Evolutionary conservation across 106 monocot genomes (phyloP), one percentile per base, ranked within the genome.

Genomic region (Allium fistulosum): DNA sequence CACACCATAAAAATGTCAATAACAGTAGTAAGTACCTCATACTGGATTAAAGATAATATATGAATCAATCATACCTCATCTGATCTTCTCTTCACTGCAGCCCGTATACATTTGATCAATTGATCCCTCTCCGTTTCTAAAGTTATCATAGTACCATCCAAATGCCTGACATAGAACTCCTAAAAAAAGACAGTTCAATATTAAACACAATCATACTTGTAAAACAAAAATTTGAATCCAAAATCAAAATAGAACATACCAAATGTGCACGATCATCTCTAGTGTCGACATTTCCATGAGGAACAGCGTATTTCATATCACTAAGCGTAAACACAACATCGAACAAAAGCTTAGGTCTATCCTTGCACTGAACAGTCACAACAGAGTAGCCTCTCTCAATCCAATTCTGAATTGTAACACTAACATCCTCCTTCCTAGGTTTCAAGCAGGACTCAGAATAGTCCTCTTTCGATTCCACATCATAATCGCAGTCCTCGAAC

Each of bases 161-260:
- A 66, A 61, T 92, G 97, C 58, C 92, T 71, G 5, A 97, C 82
- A 72, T 88, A 97, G 64, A 97, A 97, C 65, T 97, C 92, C 97
- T 97, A 74, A 8, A 74, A 11, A 70, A 12, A 76, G 37, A 4
- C 37, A 37, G 16, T n/a, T 14, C 15, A 65, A 52, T 26, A 7
- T 15, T 8, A 15, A 12, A 13, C 9, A 11, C 9, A 52, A 50
- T 49, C 49, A 7, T 66, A 6, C 2, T 16, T 1, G 5, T 37
- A 49, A 17, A 49, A 26, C 0, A 26, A 52, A 48, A 50, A 50
- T 3, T 50, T 2, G n/a, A 65, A 50, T 49, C 10, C 8, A 49
- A 15, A 15, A 64, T 18, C 10, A 14, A 65, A 57, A 7, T 3
- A 60, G 46, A 58, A 51, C 4, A 51, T 74, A 94, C 94, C 80